A percentile compares a stretch with the other conserved stretches of the same genome.
These are phyloP conservation scores for Fusarium coffeatum DNA, from an alignment of 2,329 filamentous ascomycete genomes.

Conservation along the genomic window DNA sequence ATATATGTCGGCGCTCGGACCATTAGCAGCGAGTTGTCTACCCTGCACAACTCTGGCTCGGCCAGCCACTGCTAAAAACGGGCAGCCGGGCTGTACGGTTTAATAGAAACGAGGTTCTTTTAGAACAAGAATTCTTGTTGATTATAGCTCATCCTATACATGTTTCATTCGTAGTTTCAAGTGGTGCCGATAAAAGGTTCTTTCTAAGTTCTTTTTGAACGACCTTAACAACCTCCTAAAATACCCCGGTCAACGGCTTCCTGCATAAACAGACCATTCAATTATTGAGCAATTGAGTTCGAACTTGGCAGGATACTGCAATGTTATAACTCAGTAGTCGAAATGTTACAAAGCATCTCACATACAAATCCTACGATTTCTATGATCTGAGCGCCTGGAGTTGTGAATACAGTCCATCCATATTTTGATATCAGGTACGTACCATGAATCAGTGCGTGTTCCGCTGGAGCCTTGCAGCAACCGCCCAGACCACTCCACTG, in stretches of 20 bases:
- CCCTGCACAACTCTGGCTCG: constrained; percentile 29
- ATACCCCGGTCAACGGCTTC: not conserved
- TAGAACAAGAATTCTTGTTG: not conserved
- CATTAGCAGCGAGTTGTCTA: constrained; percentile 11
- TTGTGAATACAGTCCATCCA: not conserved
- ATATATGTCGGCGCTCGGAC: constrained; percentile 27
- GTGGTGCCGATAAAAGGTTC: not conserved
- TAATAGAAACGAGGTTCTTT: not conserved
- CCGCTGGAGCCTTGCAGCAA: constrained; percentile 49
- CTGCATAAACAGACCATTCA: not conserved
- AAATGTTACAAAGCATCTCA: not conserved
- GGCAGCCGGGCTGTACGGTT: not conserved
- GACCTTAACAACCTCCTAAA: no score
- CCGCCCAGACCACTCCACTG: constrained; percentile 29
- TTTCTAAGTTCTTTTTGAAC: no score
- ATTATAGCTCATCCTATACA: not conserved
- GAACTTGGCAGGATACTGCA: not conserved
- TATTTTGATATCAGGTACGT: constrained; percentile 6
- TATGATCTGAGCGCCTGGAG: not conserved
- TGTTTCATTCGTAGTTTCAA: not conserved
- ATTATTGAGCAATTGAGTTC: not conserved
- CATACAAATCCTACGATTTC: not conserved
- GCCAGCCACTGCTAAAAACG: not conserved
- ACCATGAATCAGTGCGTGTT: constrained; percentile 43
- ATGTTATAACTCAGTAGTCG: not conserved